Evolutionary conservation across 208 protist species (phyloP), one percentile per base, ranked within the genome.

Genomic region (Acanthamoeba sp.): DNA sequence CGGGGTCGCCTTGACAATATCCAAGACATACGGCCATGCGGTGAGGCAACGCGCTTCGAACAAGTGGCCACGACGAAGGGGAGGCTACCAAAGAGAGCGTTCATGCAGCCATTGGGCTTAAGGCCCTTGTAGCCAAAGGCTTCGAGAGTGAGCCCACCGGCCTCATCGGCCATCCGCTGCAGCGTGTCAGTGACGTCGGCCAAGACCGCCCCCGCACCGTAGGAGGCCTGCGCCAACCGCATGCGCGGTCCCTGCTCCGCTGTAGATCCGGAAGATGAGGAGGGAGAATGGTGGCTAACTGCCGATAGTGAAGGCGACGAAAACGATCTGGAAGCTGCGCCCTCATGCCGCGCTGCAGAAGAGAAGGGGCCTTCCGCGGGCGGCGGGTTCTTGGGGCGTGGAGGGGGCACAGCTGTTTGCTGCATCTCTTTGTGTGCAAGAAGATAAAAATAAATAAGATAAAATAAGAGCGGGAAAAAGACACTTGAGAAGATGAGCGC

Each of bases 41-140:
- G 38, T 36, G 18, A 2, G 24, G 71, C 36, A 45, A 80, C 36
- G 71, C 24, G 14, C 20, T 45, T 34, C 71, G n/a, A 22, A 16
- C 24, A 45, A 16, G 14, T 12, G 12, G 12, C 55, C 12, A 27
- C 55, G 14, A 7, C 7, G 59, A 36, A 16, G 59, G 59, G 2
- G 27, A 16, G 14, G 14, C 48, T 36, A 90, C 84, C 84, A 66
- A 91, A 91, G 22, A 34, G 18, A 38, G 48, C 57, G 52, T 91
- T 91, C 84, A 91, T 91, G 52, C 84, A 66, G 52, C 84, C 84
- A 50, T 91, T 91, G 50, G 84, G 84, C 57, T 66, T 57, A 50
- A 91, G 29, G 10, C n/a, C 66, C 55, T 22, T 42, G 84, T 91
- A 66, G 34, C 84, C 84, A 32, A 91, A 91, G 27, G 29, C 84